A percentile compares a stretch with the other conserved stretches of the same genome.
Conservation (phyloP, 2,329 filamentous ascomycete species). For the Cladophialophora chaetospira region DNA sequence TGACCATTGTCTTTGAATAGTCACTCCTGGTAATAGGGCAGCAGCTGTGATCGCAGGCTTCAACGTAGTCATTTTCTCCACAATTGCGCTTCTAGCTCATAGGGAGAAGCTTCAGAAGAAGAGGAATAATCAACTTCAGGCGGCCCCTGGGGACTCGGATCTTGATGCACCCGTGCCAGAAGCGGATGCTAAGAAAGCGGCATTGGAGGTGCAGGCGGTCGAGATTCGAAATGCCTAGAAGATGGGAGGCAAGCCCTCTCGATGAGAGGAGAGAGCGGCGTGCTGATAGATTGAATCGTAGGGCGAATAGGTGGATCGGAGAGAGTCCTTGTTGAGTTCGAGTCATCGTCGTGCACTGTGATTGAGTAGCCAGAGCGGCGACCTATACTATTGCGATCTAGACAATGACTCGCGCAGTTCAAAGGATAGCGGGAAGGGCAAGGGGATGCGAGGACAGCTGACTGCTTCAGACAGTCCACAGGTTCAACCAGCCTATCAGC, state of each 20-base stretch:
- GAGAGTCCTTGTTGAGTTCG: no score
- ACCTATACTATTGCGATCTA: no score
- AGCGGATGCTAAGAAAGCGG: not conserved
- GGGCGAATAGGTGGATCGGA: not conserved
- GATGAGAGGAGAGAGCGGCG: not conserved
- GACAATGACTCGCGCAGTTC: no score
- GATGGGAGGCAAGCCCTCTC: slow-evolving; percentile 31
- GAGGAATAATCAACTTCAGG: slow-evolving; percentile 7
- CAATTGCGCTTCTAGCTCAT: slow-evolving; percentile 15
- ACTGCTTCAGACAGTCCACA: no score
- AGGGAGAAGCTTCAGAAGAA: slow-evolving; percentile 21
- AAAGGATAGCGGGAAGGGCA: no score
- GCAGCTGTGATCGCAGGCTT: slow-evolving; percentile 20
- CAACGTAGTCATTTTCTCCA: slow-evolving; percentile 19
- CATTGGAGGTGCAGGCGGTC: slow-evolving; percentile 1
- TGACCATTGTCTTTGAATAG: not conserved
- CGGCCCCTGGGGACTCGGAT: not conserved
- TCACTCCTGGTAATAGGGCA: slow-evolving; percentile 22
- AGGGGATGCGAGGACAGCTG: no score
- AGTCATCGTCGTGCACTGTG: no score
- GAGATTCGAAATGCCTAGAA: slow-evolving; percentile 3
- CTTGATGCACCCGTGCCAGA: not conserved
- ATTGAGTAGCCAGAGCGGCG: no score
- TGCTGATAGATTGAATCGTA: not conserved
- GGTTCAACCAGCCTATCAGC: no score